Evolutionary conservation across 495 filamentous ascomycete genomes (phyloP), one percentile per base, ranked within the genome.

Genomic region (Lepraria neglecta): DNA sequence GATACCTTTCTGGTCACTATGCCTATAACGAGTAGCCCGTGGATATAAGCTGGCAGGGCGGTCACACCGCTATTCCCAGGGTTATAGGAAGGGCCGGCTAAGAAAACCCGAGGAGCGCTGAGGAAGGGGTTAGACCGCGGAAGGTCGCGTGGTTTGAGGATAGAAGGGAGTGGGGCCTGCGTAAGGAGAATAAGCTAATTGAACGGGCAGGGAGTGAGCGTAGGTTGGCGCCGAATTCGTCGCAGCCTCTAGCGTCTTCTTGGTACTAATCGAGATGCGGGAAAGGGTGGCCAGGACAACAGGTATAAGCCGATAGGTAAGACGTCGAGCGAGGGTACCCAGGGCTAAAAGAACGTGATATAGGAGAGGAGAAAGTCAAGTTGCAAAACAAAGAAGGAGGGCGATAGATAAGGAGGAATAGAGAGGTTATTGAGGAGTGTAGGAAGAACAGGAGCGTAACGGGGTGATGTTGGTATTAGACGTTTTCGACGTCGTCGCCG

Each of bases 111-210:
- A 57, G 33, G 40, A 42, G 31, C 33, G 38, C 33, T 44, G 33
- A 24, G 54, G 33, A 57, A 2, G 33, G 33, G 54, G 54, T 44
- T 2, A 57, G 15, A 57, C 40, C 12, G 33, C 27, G 40, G 54
- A 57, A 57, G 54, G 54, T 40, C 33, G 54, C 33, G 31, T 42
- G 54, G 33, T 57, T 57, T 14, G 54, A 42, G 54, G n/a, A 43
- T 40, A 38, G 54, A 44, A 57, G 54, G 33, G 30, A 57, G 54
- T 44, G 33, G 54, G 40, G 33, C 54, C 15, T 57, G 54, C 19
- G 54, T 44, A 28, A 57, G 54, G 54, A 54, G 54, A 42, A 14
- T 5, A 14, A 57, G 54, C 54, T 43, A 30, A 53, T 17, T 53
- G 50, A 30, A 28, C 50, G 50, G 12, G 24, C 50, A 30, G 50